phyloP scores from a whole-genome alignment of 805 yeast genomes.

The Yarrowia osloensis region DNA sequence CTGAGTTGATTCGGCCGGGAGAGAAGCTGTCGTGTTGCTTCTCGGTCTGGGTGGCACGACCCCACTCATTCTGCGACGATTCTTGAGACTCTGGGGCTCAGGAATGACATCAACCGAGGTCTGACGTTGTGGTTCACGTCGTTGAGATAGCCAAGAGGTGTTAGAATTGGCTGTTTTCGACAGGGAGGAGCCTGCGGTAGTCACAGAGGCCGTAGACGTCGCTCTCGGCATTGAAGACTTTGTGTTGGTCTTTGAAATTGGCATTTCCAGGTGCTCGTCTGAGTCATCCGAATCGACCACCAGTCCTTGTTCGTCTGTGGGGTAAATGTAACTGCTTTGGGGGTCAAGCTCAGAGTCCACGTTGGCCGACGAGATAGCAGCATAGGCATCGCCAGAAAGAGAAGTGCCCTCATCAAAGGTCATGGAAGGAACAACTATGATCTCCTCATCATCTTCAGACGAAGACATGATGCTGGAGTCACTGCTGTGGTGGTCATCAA shows the following conservation, averaged over 20 bases:
- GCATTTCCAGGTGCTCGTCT: conserved; percentile 32
- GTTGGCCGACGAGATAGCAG: conserved; percentile 22
- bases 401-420: conserved; percentile 13
- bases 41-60: background rate
- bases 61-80: background rate
- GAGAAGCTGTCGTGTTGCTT: conserved; percentile 30
- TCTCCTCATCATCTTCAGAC: conserved; percentile 35
- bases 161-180: conserved; percentile 21
- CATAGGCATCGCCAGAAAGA: conserved; percentile 2
- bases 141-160: conserved; percentile 11
- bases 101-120: conserved; percentile 17
- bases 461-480: conserved; percentile 33
- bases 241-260: conserved; percentile 31
- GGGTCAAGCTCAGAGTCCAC: conserved; percentile 30
- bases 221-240: conserved; percentile 11
- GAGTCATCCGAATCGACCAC: conserved; percentile 36
- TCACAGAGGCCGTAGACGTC: conserved; percentile 10
- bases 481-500: conserved; percentile 6
- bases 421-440: background rate
- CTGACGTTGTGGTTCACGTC: conserved; percentile 7
- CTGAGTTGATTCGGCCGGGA: conserved; percentile 6
- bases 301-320: conserved; percentile 33
- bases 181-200: conserved; percentile 13
- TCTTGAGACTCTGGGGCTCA: conserved; percentile 12
- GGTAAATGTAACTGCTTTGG: conserved; percentile 6